Evolutionary conservation across 2,329 filamentous ascomycete species (phyloP).

Genomic region (Geosmithia putterillii): DNA sequence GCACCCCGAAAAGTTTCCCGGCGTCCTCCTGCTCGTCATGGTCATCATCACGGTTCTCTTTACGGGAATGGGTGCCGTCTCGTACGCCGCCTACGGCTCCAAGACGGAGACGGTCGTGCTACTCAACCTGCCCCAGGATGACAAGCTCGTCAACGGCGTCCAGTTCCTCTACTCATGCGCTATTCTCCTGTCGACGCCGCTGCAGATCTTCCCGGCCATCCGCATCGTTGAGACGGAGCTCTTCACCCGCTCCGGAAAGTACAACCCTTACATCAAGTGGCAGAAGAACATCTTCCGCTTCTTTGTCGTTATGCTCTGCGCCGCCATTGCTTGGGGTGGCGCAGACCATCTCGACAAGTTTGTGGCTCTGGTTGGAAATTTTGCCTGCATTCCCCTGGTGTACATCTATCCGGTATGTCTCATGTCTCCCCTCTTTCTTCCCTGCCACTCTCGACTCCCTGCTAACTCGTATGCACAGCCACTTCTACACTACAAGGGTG

Average conservation of each 20-base stretch:
- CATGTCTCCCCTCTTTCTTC: not conserved
- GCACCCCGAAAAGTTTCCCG: slow-evolving; percentile 78
- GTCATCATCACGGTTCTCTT: slow-evolving; percentile 88
- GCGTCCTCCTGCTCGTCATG: slow-evolving; percentile 84
- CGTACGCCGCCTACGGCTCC: slow-evolving; percentile 91
- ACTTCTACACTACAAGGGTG: slow-evolving; percentile 74
- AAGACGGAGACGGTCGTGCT: slow-evolving; percentile 93
- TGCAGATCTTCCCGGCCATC: slow-evolving; percentile 97
- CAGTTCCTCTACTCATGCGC: slow-evolving; percentile 96
- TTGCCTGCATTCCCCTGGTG: slow-evolving; percentile 92
- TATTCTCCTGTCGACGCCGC: slow-evolving; percentile 87
- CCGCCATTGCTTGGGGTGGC: slow-evolving; percentile 80
- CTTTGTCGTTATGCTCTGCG: slow-evolving; percentile 78
- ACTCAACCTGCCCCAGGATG: slow-evolving; percentile 90
- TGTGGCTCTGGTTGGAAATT: slow-evolving; percentile 89
- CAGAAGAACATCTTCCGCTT: slow-evolving; percentile 98
- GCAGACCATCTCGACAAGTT: slow-evolving; percentile 95
- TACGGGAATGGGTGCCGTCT: slow-evolving; percentile 79
- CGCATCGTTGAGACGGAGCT: slow-evolving; percentile 91
- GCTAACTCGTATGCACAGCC: slow-evolving; percentile 41
- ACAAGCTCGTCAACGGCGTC: slow-evolving; percentile 87
- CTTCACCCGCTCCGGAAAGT: slow-evolving; percentile 90
- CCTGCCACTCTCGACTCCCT: not conserved
- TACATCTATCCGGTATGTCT: slow-evolving; percentile 90
- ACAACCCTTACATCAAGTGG: slow-evolving; percentile 98